A percentile compares a stretch with the other conserved stretches of the same genome.
Conservation (phyloP, 768 basidiomycete species). For the Termitomyces sp. region DNA sequence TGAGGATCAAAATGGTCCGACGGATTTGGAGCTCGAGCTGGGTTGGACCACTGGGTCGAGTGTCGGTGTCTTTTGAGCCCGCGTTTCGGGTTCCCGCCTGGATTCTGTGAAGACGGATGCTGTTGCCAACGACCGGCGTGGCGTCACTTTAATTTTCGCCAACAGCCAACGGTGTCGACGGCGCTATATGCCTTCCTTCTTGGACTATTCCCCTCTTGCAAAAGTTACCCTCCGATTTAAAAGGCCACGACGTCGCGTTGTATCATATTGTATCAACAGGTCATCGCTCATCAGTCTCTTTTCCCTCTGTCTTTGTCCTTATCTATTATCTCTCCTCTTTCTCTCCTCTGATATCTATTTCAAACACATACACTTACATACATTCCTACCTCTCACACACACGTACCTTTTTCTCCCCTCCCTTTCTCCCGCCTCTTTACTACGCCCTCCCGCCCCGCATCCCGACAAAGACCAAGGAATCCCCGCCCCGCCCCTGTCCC, state of each 20-base stretch:
- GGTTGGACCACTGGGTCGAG: conserved; percentile 10
- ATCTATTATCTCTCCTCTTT: conserved; percentile 5
- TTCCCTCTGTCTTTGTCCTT: background rate
- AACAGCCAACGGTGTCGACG: too few species aligned
- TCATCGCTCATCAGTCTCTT: background rate
- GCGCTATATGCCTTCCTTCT: too few species aligned
- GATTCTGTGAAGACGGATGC: background rate
- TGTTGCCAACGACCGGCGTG: too few species aligned
- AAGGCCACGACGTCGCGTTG: background rate
- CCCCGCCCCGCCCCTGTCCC: background rate
- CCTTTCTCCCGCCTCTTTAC: background rate
- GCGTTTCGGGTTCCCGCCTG: too few species aligned
- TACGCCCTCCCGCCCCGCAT: background rate
- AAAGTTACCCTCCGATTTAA: background rate
- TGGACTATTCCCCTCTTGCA: background rate
- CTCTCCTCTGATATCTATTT: background rate
- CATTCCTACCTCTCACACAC: background rate
- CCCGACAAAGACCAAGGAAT: background rate
- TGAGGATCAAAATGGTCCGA: conserved; percentile 2
- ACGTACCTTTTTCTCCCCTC: background rate
- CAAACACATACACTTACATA: background rate
- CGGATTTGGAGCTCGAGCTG: conserved; percentile 11
- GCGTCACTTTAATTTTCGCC: too few species aligned
- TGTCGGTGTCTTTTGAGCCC: conserved; percentile 12
- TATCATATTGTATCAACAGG: background rate